Percentiles rank a stretch among this genome's conserved stretches.
Conservation (phyloP, 164 flowering plant genomes). For the Echeveria elegans region DNA sequence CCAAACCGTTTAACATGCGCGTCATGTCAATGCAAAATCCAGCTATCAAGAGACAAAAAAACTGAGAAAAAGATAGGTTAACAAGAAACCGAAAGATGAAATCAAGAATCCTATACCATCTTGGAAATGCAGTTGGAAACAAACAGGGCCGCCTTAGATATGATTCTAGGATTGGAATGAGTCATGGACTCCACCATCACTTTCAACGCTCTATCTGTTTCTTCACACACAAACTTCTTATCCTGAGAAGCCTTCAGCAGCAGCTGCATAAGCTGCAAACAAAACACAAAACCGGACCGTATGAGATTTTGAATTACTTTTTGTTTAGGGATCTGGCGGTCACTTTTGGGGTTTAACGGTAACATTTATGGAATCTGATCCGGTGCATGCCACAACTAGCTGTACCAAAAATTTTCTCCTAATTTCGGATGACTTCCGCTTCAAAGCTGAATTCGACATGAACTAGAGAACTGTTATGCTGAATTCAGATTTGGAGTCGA, state of each 20-base stretch:
- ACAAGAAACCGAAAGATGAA: neutral
- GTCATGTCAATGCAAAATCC: neutral
- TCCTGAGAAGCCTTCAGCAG: slow-evolving; percentile 95
- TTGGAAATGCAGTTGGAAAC: slow-evolving; percentile 59
- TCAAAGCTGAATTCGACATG: no score
- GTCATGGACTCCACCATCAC: slow-evolving; percentile 68
- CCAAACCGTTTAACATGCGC: slow-evolving; percentile 42
- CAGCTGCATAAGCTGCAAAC: slow-evolving; percentile 70
- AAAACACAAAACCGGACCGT: slow-evolving; percentile 14
- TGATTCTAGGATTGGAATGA: slow-evolving; percentile 73
- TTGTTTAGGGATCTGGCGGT: neutral
- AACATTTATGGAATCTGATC: no score
- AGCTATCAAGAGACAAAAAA: neutral
- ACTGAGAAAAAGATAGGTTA: neutral
- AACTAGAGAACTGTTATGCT: no score
- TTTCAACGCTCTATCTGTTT: slow-evolving; percentile 71
- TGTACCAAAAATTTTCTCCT: no score
- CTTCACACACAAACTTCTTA: slow-evolving; percentile 90
- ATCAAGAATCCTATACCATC: slow-evolving; percentile 28
- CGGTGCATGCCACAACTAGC: no score
- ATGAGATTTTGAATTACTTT: neutral
- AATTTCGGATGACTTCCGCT: no score
- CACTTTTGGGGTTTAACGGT: neutral
- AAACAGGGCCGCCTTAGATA: slow-evolving; percentile 82
- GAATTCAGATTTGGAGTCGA: no score